Percentiles rank a stretch among this genome's conserved stretches.
Evolutionary conservation across 768 basidiomycete genomes (phyloP).

Genomic region (Daedaleopsis sinensis): DNA sequence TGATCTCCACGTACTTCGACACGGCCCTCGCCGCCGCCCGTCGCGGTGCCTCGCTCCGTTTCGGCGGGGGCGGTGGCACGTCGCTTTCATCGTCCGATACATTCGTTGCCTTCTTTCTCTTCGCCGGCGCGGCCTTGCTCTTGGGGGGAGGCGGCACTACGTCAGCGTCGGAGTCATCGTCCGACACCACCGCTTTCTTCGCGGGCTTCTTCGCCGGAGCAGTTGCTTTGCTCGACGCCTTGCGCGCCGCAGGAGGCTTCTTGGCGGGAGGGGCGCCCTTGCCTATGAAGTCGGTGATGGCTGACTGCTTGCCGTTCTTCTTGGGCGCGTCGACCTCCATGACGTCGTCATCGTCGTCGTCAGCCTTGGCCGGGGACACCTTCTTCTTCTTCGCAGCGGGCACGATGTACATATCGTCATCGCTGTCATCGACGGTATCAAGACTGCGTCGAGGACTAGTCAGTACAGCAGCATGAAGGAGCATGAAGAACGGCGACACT

Average conservation of each 20-base stretch:
- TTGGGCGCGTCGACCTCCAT: constrained; percentile 12
- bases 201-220: constrained; percentile 52
- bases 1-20: constrained; percentile 49
- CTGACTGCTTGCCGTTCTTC: constrained; percentile 34
- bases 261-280: constrained; percentile 45
- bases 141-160: constrained; percentile 44
- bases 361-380: constrained; percentile 20
- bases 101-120: not conserved
- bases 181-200: constrained; percentile 42
- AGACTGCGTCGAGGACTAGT: constrained; percentile 28
- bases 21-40: constrained; percentile 27
- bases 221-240: constrained; percentile 19
- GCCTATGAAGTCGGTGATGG: constrained; percentile 63
- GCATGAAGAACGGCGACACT: constrained; percentile 13
- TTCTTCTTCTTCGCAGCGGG: constrained; percentile 58
- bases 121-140: constrained; percentile 47
- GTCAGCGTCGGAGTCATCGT: constrained; percentile 47
- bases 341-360: constrained; percentile 17
- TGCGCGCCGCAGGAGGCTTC: constrained; percentile 34
- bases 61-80: not conserved
- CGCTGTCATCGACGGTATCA: constrained; percentile 42
- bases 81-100: not conserved
- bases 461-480: not conserved
- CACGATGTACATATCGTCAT: constrained; percentile 42
- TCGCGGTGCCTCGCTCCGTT: not conserved